Percentiles rank a stretch among this genome's conserved stretches.
Conservation (phyloP, 192 early-diverging fungal species). For the Entomortierella chlamydospora region DNA sequence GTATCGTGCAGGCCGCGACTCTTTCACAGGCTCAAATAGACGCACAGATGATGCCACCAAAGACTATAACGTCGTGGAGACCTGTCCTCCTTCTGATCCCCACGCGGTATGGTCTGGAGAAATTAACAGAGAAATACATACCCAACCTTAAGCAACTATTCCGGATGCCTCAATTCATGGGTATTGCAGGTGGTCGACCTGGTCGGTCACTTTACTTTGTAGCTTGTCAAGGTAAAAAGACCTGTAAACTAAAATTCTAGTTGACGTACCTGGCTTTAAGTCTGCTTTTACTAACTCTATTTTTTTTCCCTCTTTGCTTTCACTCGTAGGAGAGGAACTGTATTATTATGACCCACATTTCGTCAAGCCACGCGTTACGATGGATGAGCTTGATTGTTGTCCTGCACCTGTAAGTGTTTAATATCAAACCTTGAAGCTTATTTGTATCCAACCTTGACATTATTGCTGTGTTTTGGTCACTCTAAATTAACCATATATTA, state of each 20-base stretch:
- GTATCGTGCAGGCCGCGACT: slow-evolving; percentile 16
- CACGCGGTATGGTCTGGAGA: slow-evolving; percentile 31
- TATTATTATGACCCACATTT: slow-evolving; percentile 56
- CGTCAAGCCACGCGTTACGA: slow-evolving; percentile 36
- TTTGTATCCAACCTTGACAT: too few relatives aligned
- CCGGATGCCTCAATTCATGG: slow-evolving; percentile 54
- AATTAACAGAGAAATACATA: slow-evolving; percentile 14
- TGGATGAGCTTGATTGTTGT: slow-evolving; percentile 12
- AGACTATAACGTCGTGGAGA: slow-evolving; percentile 26
- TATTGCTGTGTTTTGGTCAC: background rate
- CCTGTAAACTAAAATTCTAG: too few relatives aligned
- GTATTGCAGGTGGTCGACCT: slow-evolving; percentile 56
- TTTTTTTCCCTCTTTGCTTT: background rate
- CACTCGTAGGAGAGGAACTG: slow-evolving; percentile 46
- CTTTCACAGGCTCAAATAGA: background rate
- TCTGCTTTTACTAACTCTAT: background rate
- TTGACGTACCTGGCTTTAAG: too few relatives aligned
- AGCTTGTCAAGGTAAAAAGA: slow-evolving; percentile 48
- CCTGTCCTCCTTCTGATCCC: slow-evolving; percentile 50
- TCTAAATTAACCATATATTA: too few relatives aligned
- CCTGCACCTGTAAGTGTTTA: slow-evolving; percentile 23
- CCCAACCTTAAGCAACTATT: slow-evolving; percentile 45
- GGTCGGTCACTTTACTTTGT: slow-evolving; percentile 56
- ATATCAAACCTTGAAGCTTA: background rate
- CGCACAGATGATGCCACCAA: background rate